These are phyloP conservation scores for Saitoella complicata DNA, from an alignment of 805 yeast genomes.

Conservation along the genomic window DNA sequence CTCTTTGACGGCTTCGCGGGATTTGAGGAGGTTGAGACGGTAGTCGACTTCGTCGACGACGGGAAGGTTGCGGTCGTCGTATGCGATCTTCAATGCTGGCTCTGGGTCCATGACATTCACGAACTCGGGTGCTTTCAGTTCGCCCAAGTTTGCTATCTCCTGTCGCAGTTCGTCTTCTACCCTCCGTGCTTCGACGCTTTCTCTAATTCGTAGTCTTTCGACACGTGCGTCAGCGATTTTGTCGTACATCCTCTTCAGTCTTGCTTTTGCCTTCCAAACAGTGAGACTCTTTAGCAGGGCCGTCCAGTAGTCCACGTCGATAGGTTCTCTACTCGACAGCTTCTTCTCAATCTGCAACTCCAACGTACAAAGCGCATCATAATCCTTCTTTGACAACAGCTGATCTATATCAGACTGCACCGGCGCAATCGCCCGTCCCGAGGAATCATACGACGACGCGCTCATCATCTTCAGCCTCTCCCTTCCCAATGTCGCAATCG, in stretches of 20 bases:
- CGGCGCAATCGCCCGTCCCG: conserved; percentile 7
- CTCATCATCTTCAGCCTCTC: background rate
- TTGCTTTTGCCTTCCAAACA: conserved; percentile 12
- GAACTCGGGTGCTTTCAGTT: background rate
- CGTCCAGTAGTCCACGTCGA: conserved; percentile 20
- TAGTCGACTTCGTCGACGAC: background rate
- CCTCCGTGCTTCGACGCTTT: conserved; percentile 2
- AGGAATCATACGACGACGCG: conserved; percentile 1
- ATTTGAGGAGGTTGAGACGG: background rate
- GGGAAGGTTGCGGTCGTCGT: conserved; percentile 7
- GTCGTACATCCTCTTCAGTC: conserved; percentile 7
- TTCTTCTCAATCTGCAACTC: conserved; percentile 12
- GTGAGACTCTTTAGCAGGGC: conserved; percentile 14
- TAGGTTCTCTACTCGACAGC: conserved; percentile 8
- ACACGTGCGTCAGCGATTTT: conserved; percentile 7
- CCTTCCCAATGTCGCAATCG: no score
- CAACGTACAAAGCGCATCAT: conserved; percentile 14
- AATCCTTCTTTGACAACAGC: conserved; percentile 15
- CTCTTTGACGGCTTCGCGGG: background rate
- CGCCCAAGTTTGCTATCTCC: conserved; percentile 1
- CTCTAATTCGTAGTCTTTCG: conserved; percentile 2
- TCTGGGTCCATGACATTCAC: background rate
- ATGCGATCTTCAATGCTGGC: conserved; percentile 3
- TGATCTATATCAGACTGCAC: conserved; percentile 18
- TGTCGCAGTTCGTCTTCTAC: conserved; percentile 5